A percentile compares a stretch with the other conserved stretches of the same genome.
phyloP scores from a whole-genome alignment of 208 protist genomes.

The Herpetomonas tarakana region DNA sequence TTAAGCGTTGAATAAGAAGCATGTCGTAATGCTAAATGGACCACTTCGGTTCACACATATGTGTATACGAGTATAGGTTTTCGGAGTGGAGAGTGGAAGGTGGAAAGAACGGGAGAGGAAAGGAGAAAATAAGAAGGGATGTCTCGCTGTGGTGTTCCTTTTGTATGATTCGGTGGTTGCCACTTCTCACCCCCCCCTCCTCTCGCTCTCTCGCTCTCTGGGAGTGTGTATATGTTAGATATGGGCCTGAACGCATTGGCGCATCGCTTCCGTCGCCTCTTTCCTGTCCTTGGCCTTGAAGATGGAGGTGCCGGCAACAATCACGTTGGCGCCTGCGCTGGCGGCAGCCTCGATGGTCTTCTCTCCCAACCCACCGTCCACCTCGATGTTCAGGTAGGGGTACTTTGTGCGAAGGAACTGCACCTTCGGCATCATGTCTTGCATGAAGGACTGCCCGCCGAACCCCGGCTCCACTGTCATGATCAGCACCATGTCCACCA shows the following conservation, averaged over 20 bases:
- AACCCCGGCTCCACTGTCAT: constrained; percentile 99
- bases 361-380: constrained; percentile 97
- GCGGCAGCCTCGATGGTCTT: constrained; percentile 93
- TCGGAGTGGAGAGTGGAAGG: no score
- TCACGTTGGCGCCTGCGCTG: constrained; percentile 96
- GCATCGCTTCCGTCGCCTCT: constrained; percentile 43
- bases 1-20: no score
- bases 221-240: no score
- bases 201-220: no score
- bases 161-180: no score
- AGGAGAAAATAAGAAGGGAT: no score
- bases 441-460: constrained; percentile 99
- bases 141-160: no score
- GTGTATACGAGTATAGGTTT: no score
- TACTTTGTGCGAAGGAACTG: constrained; percentile 68
- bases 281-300: constrained; percentile 81
- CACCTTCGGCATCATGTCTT: constrained; percentile 97
- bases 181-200: no score
- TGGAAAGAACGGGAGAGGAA: no score
- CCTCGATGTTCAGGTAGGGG: constrained; percentile 96
- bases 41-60: no score
- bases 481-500: constrained; percentile 97
- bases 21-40: no score
- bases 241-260: constrained; percentile 29
- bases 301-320: constrained; percentile 98